Conservation (phyloP, 1,139 yeast genomes). For the Candida tetrigidarum region DNA sequence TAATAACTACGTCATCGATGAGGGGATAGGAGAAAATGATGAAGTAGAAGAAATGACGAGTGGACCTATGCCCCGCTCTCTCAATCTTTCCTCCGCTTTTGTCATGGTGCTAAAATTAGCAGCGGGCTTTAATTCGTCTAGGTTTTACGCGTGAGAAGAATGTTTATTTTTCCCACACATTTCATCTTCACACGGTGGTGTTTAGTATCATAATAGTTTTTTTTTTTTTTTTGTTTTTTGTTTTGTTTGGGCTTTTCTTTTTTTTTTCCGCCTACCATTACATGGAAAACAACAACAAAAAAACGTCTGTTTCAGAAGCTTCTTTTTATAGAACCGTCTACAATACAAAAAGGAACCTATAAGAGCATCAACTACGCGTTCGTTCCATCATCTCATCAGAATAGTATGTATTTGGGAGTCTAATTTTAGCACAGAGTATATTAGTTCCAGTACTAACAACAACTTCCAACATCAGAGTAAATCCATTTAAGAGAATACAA, state of each 20-base stretch:
- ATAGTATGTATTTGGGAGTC: neutral
- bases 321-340: neutral
- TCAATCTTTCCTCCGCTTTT: too few species aligned
- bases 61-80: neutral
- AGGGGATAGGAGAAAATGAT: neutral
- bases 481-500: neutral
- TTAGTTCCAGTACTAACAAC: neutral
- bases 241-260: neutral
- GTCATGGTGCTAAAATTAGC: neutral
- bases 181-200: neutral
- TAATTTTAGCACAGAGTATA: neutral
- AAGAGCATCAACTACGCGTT: slow-evolving; percentile 1
- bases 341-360: too few species aligned
- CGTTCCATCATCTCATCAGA: neutral
- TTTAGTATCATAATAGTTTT: neutral
- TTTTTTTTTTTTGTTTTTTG: neutral
- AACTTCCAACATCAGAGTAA: neutral
- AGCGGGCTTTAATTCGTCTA: neutral
- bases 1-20: neutral
- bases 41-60: neutral
- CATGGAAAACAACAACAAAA: neutral
- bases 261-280: too few species aligned
- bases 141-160: slow-evolving; percentile 1
- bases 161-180: neutral
- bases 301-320: neutral